Conservation (phyloP, 306 rosid species). For the Fragaria iinumae region DNA sequence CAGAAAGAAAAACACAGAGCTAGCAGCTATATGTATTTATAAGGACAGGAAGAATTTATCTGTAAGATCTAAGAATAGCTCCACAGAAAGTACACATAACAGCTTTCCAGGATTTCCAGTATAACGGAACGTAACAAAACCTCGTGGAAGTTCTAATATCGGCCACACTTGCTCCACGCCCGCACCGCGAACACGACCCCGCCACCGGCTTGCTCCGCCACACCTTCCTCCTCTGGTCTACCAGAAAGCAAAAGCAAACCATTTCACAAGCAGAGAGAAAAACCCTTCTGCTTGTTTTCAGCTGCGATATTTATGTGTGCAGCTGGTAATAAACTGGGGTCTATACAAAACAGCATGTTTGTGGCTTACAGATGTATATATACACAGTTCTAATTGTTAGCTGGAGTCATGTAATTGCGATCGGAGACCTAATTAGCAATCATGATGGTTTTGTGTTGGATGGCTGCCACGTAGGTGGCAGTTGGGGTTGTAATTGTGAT, state of each 20-base stretch:
- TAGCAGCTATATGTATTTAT: neutral
- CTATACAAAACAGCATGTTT: neutral
- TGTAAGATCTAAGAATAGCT: conserved; percentile 71
- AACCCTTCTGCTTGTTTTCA: conserved; percentile 1
- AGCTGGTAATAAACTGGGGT: neutral
- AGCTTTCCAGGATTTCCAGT: conserved; percentile 68
- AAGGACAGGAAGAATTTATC: conserved; percentile 3
- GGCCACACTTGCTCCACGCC: conserved; percentile 73
- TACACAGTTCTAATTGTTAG: neutral
- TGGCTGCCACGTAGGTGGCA: conserved; percentile 20
- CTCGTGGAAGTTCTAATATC: conserved; percentile 67
- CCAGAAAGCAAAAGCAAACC: conserved; percentile 82
- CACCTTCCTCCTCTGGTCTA: conserved; percentile 56
- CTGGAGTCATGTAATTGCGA: conserved; percentile 25
- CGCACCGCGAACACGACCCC: conserved; percentile 71
- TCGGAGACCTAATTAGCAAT: conserved; percentile 14
- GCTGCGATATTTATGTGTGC: neutral
- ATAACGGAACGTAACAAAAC: conserved; percentile 61
- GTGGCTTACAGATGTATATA: neutral
- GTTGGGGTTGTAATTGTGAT: conserved; percentile 19
- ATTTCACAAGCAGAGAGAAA: conserved; percentile 20
- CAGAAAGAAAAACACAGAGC: neutral
- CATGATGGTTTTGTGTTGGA: conserved; percentile 16
- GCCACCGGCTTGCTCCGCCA: conserved; percentile 78
- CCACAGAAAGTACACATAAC: conserved; percentile 78